A percentile compares a stretch with the other conserved stretches of the same genome.
phyloP scores from a whole-genome alignment of 495 filamentous ascomycete genomes.

The Polyplosphaeria fusca region DNA sequence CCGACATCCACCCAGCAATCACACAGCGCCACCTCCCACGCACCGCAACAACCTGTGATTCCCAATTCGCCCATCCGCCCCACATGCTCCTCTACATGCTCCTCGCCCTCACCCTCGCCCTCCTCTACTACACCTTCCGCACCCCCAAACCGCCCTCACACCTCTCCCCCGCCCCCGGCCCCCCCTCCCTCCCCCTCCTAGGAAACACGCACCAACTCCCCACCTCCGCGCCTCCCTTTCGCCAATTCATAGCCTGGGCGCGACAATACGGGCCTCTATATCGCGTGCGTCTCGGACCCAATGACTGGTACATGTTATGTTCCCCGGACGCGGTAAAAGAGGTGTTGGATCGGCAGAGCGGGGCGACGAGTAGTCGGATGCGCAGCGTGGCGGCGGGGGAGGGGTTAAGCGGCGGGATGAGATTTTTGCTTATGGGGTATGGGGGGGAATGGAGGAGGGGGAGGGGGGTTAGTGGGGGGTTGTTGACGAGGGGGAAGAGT shows the following conservation, averaged over 20 bases:
- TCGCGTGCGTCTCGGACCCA: slow-evolving; percentile 25
- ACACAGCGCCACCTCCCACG: too few relatives aligned
- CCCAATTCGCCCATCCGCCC: too few relatives aligned
- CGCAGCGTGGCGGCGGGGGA: slow-evolving; percentile 26
- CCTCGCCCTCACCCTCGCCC: not conserved
- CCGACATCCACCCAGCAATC: too few relatives aligned
- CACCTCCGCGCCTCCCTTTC: slow-evolving; percentile 12
- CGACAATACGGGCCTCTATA: slow-evolving; percentile 26
- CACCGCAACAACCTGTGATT: too few relatives aligned
- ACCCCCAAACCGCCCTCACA: slow-evolving; percentile 9
- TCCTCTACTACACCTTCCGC: not conserved
- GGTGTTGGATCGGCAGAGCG: slow-evolving; percentile 26
- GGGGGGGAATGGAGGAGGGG: slow-evolving; percentile 23
- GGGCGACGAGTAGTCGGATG: slow-evolving; percentile 9
- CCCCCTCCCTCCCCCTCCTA: slow-evolving; percentile 11
- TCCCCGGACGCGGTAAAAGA: slow-evolving; percentile 29
- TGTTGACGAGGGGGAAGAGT: slow-evolving; percentile 24
- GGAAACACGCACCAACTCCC: slow-evolving; percentile 28
- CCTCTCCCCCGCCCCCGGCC: slow-evolving; percentile 15
- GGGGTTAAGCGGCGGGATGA: slow-evolving; percentile 24
- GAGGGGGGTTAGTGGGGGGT: slow-evolving; percentile 21
- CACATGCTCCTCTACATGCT: slow-evolving; percentile 21
- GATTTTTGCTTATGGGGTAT: slow-evolving; percentile 32
- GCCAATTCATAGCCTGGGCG: slow-evolving; percentile 16
- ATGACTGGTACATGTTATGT: slow-evolving; percentile 33